These are phyloP conservation scores for Danielia reshetovae DNA, from an alignment of 805 yeast species.

Conservation along the genomic window DNA sequence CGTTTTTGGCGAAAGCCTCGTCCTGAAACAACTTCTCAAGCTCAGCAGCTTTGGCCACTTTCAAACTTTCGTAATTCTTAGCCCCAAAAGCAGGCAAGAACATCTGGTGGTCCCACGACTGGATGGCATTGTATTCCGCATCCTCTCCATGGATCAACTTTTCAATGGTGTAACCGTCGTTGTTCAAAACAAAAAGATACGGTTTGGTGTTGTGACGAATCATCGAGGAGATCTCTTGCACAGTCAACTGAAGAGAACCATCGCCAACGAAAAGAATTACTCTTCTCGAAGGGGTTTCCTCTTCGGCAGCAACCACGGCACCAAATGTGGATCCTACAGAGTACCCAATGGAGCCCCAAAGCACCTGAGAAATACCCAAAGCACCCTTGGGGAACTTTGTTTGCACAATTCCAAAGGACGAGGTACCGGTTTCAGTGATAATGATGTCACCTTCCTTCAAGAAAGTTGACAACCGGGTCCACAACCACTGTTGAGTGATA, in stretches of 20 bases:
- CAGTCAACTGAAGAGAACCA: conserved; percentile 72
- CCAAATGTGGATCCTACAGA: conserved; percentile 66
- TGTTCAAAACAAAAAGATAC: conserved; percentile 65
- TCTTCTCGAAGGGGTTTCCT: conserved; percentile 56
- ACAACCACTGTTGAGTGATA: conserved; percentile 60
- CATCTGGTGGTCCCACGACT: conserved; percentile 62
- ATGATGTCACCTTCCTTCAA: conserved; percentile 63
- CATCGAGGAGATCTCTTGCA: conserved; percentile 69
- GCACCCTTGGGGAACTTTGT: conserved; percentile 60
- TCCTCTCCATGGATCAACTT: conserved; percentile 67
- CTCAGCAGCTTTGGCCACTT: conserved; percentile 56
- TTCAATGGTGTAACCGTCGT: conserved; percentile 73
- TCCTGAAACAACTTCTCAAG: conserved; percentile 47
- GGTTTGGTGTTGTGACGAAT: conserved; percentile 64
- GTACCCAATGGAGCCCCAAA: conserved; percentile 76
- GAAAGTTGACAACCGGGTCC: conserved; percentile 63
- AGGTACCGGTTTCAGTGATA: conserved; percentile 71
- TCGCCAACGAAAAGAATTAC: conserved; percentile 69
- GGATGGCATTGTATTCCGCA: conserved; percentile 64
- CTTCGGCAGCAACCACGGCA: conserved; percentile 66
- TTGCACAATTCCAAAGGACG: conserved; percentile 68
- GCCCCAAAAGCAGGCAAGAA: conserved; percentile 61
- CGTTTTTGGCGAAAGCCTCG: conserved; percentile 47
- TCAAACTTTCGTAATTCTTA: conserved; percentile 48
- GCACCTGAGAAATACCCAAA: conserved; percentile 66